phyloP scores from a whole-genome alignment of 2,329 filamentous ascomycete species.

The Cytospora piceae region DNA sequence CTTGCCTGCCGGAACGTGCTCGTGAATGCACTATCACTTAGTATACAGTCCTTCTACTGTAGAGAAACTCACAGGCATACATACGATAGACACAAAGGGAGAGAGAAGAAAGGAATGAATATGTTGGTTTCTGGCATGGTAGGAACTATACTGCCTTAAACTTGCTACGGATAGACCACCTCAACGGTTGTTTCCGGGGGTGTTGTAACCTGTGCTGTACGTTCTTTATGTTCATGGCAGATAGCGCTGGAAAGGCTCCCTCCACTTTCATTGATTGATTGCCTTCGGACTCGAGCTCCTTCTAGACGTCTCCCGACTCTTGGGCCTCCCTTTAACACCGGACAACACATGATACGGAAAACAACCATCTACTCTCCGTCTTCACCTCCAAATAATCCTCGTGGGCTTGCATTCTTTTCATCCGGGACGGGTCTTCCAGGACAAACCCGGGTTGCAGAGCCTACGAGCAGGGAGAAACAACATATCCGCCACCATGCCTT shows the following conservation, averaged over 20 bases:
- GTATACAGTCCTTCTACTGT: not conserved
- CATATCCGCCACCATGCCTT: constrained; percentile 24
- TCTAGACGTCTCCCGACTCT: constrained; percentile 4
- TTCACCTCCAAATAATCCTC: not conserved
- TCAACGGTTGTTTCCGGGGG: not conserved
- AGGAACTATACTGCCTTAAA: not conserved
- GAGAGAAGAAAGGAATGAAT: not conserved
- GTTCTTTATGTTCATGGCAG: not conserved
- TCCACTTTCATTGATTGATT: not conserved
- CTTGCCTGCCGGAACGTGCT: not conserved
- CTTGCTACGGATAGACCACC: not conserved
- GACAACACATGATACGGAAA: not conserved
- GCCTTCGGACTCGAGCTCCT: not conserved
- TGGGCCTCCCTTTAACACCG: not conserved
- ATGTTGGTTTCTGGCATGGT: not conserved
- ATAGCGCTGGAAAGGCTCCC: not conserved
- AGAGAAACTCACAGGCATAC: not conserved
- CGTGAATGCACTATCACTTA: not conserved
- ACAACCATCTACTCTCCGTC: constrained; percentile 1
- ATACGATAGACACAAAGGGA: not conserved
- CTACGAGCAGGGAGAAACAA: constrained; percentile 9
- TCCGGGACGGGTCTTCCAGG: not conserved
- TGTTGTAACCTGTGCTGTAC: not conserved
- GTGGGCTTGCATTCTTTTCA: not conserved
- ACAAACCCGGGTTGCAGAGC: constrained; percentile 13